Percentiles rank a stretch among this genome's conserved stretches.
Conservation (phyloP, 2,329 filamentous ascomycete genomes). For the Mycogone perniciosa region DNA sequence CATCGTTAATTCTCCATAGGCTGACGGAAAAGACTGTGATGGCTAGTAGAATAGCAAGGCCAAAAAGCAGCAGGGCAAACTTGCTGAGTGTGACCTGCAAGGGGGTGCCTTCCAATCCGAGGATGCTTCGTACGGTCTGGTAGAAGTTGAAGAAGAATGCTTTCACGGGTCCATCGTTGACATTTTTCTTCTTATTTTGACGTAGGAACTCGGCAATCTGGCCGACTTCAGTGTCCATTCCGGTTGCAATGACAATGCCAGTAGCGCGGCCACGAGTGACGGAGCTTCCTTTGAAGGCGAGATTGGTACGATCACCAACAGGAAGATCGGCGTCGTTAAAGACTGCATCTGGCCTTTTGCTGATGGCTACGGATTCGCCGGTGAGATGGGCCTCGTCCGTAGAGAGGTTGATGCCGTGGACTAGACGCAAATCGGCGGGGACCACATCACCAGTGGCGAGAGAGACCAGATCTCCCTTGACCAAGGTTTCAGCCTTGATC, state of each 20-base stretch:
- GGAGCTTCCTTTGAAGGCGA: conserved; percentile 66
- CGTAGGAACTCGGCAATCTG: conserved; percentile 67
- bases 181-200: conserved; percentile 42
- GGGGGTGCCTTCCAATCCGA: conserved; percentile 70
- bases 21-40: conserved; percentile 57
- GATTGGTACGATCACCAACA: conserved; percentile 63
- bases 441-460: conserved; percentile 62
- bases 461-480: conserved; percentile 59
- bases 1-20: conserved; percentile 45
- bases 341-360: conserved; percentile 54
- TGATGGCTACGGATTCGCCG: conserved; percentile 64
- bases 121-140: conserved; percentile 44
- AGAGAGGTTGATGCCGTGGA: conserved; percentile 65
- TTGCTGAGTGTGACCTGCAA: conserved; percentile 80
- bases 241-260: conserved; percentile 63
- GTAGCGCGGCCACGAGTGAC: conserved; percentile 63
- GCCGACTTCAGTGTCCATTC: conserved; percentile 69
- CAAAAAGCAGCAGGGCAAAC: conserved; percentile 75
- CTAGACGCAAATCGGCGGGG: conserved; percentile 60
- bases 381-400: conserved; percentile 71
- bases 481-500: conserved; percentile 51
- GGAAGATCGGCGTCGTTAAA: conserved; percentile 49
- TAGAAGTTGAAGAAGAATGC: conserved; percentile 38
- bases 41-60: conserved; percentile 56
- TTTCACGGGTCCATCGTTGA: conserved; percentile 36